A percentile compares a stretch with the other conserved stretches of the same genome.
phyloP scores from a whole-genome alignment of 805 yeast species.

The Lachancea dasiensis region DNA sequence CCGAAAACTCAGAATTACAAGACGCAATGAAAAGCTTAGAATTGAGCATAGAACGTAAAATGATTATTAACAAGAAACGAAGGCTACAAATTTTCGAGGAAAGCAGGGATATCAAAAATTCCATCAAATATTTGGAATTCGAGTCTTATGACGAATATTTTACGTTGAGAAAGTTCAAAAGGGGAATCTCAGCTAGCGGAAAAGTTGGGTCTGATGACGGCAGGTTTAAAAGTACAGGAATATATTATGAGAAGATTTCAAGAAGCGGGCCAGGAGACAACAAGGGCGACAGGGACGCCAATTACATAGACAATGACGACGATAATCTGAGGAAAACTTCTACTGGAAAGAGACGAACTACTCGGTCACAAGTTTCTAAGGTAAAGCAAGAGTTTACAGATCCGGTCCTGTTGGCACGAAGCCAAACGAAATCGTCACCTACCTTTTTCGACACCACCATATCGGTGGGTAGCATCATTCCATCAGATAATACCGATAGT shows the following conservation, averaged over 20 bases:
- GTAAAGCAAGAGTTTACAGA: background rate
- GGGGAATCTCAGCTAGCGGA: constrained; percentile 31
- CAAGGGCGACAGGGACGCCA: background rate
- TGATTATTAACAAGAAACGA: constrained; percentile 2
- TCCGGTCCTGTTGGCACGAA: background rate
- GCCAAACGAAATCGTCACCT: constrained; percentile 1
- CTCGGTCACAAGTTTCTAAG: constrained; percentile 6
- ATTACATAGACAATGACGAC: constrained; percentile 4
- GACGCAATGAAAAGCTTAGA: background rate
- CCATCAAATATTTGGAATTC: constrained; percentile 27
- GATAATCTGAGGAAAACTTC: constrained; percentile 2
- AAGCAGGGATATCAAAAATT: constrained; percentile 10
- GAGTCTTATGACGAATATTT: constrained; percentile 32
- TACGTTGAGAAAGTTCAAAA: constrained; percentile 24
- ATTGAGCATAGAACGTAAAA: constrained; percentile 2
- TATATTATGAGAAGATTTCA: constrained; percentile 21
- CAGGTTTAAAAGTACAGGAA: constrained; percentile 24
- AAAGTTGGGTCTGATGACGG: constrained; percentile 26
- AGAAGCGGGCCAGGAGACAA: constrained; percentile 9
- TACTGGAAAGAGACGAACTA: constrained; percentile 6
- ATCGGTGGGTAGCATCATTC: constrained; percentile 13
- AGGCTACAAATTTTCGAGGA: constrained; percentile 5
- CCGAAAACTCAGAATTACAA: background rate
- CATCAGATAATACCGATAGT: constrained; percentile 9
- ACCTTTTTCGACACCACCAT: constrained; percentile 6